These are phyloP conservation scores for Lentinula boryana DNA, from an alignment of 768 basidiomycete species.

Conservation along the genomic window DNA sequence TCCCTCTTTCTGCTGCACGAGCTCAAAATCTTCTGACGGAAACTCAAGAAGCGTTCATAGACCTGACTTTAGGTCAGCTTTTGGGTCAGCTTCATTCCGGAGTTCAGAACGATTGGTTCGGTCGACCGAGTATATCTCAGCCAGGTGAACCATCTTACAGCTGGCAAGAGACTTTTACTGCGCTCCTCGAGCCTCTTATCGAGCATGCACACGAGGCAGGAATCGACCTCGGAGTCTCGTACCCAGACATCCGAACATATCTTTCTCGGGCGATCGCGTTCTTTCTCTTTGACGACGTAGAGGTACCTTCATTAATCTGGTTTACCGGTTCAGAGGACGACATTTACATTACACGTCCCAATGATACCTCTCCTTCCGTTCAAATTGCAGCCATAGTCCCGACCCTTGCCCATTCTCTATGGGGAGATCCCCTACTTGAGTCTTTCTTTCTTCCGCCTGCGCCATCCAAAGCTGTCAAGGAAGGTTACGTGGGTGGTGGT, in stretches of 20 bases:
- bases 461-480: constrained; percentile 38
- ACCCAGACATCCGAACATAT: constrained; percentile 37
- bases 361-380: constrained; percentile 16
- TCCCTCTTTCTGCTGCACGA: constrained; percentile 34
- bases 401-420: constrained; percentile 49
- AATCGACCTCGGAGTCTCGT: constrained; percentile 22
- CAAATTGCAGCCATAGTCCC: constrained; percentile 43
- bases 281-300: constrained; percentile 74
- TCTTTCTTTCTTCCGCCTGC: constrained; percentile 45
- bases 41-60: constrained; percentile 37
- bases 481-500: constrained; percentile 53
- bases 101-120: constrained; percentile 77
- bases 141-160: constrained; percentile 44
- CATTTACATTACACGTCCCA: constrained; percentile 41
- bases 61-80: constrained; percentile 55
- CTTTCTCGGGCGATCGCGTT: constrained; percentile 69
- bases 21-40: constrained; percentile 26
- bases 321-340: constrained; percentile 56
- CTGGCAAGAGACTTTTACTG: constrained; percentile 74
- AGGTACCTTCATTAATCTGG: constrained; percentile 63
- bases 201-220: constrained; percentile 25
- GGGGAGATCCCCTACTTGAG: constrained; percentile 76
- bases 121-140: constrained; percentile 31
- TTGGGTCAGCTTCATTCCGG: constrained; percentile 57
- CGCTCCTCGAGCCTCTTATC: constrained; percentile 52